Conservation (phyloP, 2,329 filamentous ascomycete genomes). For the Phialophora expanda region DNA sequence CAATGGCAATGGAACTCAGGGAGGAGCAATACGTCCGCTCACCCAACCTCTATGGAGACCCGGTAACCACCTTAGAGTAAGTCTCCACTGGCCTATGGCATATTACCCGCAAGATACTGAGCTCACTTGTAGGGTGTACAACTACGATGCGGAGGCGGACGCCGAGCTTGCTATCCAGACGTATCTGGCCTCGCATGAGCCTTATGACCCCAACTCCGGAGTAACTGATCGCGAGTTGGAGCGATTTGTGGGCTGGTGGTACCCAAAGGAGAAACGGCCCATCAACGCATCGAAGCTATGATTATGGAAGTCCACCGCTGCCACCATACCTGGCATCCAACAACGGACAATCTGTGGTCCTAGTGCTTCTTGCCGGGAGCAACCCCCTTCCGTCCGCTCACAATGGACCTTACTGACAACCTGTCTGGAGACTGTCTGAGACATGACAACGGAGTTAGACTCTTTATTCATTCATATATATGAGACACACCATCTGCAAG, state of each 20-base stretch:
- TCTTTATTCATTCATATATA: neutral
- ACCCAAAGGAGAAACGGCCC: constrained; percentile 34
- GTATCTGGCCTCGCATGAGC: constrained; percentile 29
- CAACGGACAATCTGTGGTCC: neutral
- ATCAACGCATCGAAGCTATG: constrained; percentile 24
- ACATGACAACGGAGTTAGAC: neutral
- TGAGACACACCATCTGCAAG: neutral
- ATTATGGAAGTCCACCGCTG: neutral
- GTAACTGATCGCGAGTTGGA: constrained; percentile 42
- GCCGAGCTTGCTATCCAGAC: constrained; percentile 31
- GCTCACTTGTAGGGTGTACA: constrained; percentile 21
- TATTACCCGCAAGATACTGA: constrained; percentile 5
- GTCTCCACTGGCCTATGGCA: neutral
- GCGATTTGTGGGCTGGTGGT: constrained; percentile 47
- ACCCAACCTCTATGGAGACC: constrained; percentile 46
- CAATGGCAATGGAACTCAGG: constrained; percentile 22
- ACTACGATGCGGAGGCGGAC: constrained; percentile 34
- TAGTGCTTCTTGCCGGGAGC: neutral
- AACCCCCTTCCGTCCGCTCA: neutral
- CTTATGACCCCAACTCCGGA: constrained; percentile 42
- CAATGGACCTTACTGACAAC: neutral
- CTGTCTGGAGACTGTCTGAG: neutral
- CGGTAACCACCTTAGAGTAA: constrained; percentile 22
- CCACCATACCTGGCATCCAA: neutral
- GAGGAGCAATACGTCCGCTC: constrained; percentile 39